Base-by-base conservation (phyloP, 1,284 basidiomycete genomes). In the Rhodotorula glutinis region DNA sequence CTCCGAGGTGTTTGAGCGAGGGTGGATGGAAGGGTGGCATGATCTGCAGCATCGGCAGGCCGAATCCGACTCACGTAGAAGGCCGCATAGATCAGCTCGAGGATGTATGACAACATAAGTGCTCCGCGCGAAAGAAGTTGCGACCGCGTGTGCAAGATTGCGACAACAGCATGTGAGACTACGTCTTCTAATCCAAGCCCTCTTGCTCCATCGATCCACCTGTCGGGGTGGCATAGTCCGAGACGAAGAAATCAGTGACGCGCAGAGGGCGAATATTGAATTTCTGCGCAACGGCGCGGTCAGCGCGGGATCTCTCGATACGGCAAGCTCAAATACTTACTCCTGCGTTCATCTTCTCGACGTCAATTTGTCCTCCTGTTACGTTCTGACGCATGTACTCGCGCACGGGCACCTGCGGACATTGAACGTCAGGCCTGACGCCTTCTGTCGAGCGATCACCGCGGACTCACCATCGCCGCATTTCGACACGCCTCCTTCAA, bases 401-500 rank as follows among this genome's bases (percentile, higher is more conserved):
- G 38, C 91, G 84, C 40, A 96, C 89, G 2, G 93, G 93, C 0
- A 88, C 83, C 91, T 94, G 0, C 9, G 90, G 91, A 27, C 2
- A 23, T 19, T 38, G 33, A 38, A 5, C 5, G 33, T 38, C 33
- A 38, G 33, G 7, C 5, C 33, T 38, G 33, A 5, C 33, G 33
- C 33, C 33, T 38, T 11, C 11, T 5, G 33, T 38, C 11, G 33
- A 38, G 33, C 33, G 33, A n/a, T 11, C 33, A 38, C 11, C 33
- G 33, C 33, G 33, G n/a, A 53, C 59, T 29, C 25, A 75, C 70
- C 79, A 79, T 81, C 10, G 78, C 78, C 17, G 79, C 79, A n/a
- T 76, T 92, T 60, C 96, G 83, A 78, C 95, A 98, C n/a, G 95
- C 82, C 81, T 99, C 96, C 75, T 89, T 88, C 57, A 98, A 80